Evolutionary conservation across 495 filamentous ascomycete genomes (phyloP).

Genomic region (Physcia stellaris): DNA sequence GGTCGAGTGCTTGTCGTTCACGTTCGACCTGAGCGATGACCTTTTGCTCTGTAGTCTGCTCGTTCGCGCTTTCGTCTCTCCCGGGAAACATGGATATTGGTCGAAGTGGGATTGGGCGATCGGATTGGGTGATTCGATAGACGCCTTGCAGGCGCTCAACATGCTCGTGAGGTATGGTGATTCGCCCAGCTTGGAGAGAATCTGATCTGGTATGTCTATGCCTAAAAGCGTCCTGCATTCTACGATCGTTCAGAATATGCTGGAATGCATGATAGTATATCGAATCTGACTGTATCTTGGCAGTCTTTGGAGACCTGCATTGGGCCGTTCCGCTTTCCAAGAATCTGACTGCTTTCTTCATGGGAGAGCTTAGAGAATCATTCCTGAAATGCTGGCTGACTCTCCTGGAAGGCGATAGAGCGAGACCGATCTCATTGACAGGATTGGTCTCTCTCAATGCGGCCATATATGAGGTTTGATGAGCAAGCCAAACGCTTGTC

Average conservation of each 20-base stretch:
- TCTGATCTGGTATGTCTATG: conserved; percentile 78
- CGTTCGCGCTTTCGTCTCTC: conserved; percentile 31
- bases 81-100: conserved; percentile 39
- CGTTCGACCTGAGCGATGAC: conserved; percentile 47
- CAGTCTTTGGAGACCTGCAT: conserved; percentile 18
- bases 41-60: conserved; percentile 31
- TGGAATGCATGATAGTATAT: conserved; percentile 91
- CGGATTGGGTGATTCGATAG: conserved; percentile 43
- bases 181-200: conserved; percentile 69
- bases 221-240: conserved; percentile 59
- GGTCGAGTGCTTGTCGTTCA: conserved; percentile 63
- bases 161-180: conserved; percentile 48
- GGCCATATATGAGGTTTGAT: conserved; percentile 63
- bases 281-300: conserved; percentile 42
- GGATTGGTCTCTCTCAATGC: conserved; percentile 55
- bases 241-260: conserved; percentile 43
- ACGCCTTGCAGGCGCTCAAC: conserved; percentile 63
- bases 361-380: conserved; percentile 22
- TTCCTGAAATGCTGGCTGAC: conserved; percentile 16
- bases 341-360: conserved; percentile 70
- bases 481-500: conserved; percentile 67
- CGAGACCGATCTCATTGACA: conserved; percentile 30
- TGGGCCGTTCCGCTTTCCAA: conserved; percentile 36
- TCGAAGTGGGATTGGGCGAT: conserved; percentile 34
- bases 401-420: conserved; percentile 20